Conservation (phyloP, 139 green algal species). For the Limnomonas spitsbergensis region DNA sequence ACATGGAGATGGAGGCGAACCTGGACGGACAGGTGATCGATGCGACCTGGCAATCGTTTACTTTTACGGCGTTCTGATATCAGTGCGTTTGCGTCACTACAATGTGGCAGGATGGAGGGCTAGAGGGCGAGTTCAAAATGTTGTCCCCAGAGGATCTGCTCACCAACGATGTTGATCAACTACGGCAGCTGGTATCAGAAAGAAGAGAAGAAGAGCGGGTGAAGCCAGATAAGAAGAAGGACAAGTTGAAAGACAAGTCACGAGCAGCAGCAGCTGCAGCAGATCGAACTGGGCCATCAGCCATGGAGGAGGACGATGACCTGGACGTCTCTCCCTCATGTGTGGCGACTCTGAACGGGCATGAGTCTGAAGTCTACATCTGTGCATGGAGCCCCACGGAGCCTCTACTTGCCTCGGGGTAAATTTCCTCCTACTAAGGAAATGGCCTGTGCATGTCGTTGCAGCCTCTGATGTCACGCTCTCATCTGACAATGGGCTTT, state of each 20-base stretch:
- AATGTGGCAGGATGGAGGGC: slow-evolving; percentile 65
- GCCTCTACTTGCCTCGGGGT: slow-evolving; percentile 75
- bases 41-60: background rate
- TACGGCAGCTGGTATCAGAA: slow-evolving; percentile 64
- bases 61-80: too few relatives aligned
- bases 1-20: slow-evolving; percentile 96
- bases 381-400: slow-evolving; percentile 80
- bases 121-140: slow-evolving; percentile 84
- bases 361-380: slow-evolving; percentile 85
- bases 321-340: slow-evolving; percentile 1
- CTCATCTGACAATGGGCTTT: too few relatives aligned
- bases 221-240: slow-evolving; percentile 15
- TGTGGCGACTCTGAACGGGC: slow-evolving; percentile 56
- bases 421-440: too few relatives aligned
- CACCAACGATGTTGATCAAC: slow-evolving; percentile 80
- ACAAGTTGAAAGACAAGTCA: background rate
- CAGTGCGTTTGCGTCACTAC: too few relatives aligned
- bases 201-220: slow-evolving; percentile 23
- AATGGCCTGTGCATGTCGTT: too few relatives aligned
- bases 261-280: slow-evolving; percentile 1
- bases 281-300: slow-evolving; percentile 2
- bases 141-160: slow-evolving; percentile 84
- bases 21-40: slow-evolving; percentile 56
- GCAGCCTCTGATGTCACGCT: too few relatives aligned
- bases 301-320: slow-evolving; percentile 15